Evolutionary conservation across 2,329 filamentous ascomycete genomes (phyloP).

Genomic region (Dactylellina cionopaga): DNA sequence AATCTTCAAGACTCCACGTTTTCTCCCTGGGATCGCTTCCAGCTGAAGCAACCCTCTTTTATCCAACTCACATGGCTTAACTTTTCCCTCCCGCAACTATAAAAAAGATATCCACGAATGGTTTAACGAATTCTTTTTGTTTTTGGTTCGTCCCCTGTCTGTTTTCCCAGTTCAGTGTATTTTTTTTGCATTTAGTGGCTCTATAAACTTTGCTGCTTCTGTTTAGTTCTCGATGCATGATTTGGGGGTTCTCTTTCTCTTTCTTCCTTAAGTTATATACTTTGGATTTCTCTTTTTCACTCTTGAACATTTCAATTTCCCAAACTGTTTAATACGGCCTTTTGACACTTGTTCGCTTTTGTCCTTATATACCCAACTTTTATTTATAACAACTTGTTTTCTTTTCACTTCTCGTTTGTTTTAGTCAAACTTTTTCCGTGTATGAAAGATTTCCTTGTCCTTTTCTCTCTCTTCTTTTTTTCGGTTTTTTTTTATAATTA

Average conservation of each 20-base stretch:
- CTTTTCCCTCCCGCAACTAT: slow-evolving; percentile 7
- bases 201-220: slow-evolving; percentile 23
- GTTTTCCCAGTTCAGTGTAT: slow-evolving; percentile 32
- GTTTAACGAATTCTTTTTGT: slow-evolving; percentile 33
- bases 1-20: neutral
- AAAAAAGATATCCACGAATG: slow-evolving; percentile 30
- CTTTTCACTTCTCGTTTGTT: slow-evolving; percentile 55
- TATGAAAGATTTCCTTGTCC: slow-evolving; percentile 41
- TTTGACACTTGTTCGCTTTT: slow-evolving; percentile 59
- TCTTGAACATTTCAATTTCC: too few species aligned
- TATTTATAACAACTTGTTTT: slow-evolving; percentile 55
- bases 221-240: slow-evolving; percentile 25
- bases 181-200: slow-evolving; percentile 32
- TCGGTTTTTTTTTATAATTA: slow-evolving; percentile 44
- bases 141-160: slow-evolving; percentile 20
- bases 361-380: slow-evolving; percentile 54
- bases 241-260: slow-evolving; percentile 1
- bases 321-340: too few species aligned
- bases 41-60: slow-evolving; percentile 8
- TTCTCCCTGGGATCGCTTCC: slow-evolving; percentile 8
- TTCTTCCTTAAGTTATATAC: slow-evolving; percentile 32
- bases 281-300: slow-evolving; percentile 23
- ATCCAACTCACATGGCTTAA: neutral
- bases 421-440: slow-evolving; percentile 16
- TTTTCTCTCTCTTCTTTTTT: slow-evolving; percentile 40